Evolutionary conservation across 352 stramenopile genomes (phyloP).

Genomic region (Pythium rishiriense): DNA sequence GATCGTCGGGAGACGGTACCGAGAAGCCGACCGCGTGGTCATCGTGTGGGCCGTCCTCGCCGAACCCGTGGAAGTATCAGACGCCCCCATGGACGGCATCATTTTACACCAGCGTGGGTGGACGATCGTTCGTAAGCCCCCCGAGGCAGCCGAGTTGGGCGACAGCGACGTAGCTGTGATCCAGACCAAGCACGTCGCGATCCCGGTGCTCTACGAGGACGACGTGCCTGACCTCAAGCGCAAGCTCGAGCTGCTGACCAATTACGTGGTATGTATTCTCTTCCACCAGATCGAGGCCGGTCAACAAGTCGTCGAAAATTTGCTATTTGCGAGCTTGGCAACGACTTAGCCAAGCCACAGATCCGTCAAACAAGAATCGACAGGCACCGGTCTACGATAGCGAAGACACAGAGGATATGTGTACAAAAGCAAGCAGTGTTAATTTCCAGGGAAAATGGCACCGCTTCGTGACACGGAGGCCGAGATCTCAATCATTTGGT

Average conservation of each 20-base stretch:
- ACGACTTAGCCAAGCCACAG: background rate
- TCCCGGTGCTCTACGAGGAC: constrained; percentile 13
- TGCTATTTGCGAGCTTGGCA: constrained; percentile 5
- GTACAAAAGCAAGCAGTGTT: no score
- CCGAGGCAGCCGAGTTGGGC: background rate
- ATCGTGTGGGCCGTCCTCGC: constrained; percentile 16
- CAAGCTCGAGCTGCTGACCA: constrained; percentile 19
- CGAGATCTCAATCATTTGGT: no score
- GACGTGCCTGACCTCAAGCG: constrained; percentile 10
- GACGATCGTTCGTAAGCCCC: constrained; percentile 8
- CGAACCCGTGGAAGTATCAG: constrained; percentile 15
- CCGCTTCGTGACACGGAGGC: no score
- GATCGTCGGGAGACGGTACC: constrained; percentile 14
- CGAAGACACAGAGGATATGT: no score
- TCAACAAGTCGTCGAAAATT: constrained; percentile 22
- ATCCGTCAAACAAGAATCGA: background rate
- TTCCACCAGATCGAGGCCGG: constrained; percentile 11
- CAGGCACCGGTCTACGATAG: background rate
- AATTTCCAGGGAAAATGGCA: no score
- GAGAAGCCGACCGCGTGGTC: constrained; percentile 11
- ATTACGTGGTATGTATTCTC: constrained; percentile 8
- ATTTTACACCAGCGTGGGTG: constrained; percentile 14
- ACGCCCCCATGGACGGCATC: constrained; percentile 17
- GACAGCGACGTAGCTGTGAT: constrained; percentile 1
- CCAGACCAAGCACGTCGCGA: constrained; percentile 15